A percentile compares a stretch with the other conserved stretches of the same genome.
Evolutionary conservation across 1,284 basidiomycete species (phyloP).

Genomic region (Boletus coffeatus): DNA sequence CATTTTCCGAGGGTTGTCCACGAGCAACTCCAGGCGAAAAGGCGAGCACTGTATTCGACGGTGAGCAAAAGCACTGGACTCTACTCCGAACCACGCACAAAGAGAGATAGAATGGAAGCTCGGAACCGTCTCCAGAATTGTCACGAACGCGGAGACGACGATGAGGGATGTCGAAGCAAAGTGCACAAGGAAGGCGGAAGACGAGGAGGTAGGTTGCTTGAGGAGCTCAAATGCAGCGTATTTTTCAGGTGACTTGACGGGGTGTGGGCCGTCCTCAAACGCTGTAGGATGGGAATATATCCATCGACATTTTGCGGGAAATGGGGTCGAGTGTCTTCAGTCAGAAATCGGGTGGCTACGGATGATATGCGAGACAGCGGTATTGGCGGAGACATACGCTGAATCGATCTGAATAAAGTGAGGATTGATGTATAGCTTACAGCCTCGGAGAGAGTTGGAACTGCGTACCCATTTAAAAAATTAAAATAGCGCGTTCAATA

Average conservation of each 20-base stretch:
- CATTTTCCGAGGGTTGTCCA: slow-evolving; percentile 58
- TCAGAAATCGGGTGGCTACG: slow-evolving; percentile 31
- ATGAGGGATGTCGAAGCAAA: slow-evolving; percentile 60
- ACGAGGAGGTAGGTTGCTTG: slow-evolving; percentile 64
- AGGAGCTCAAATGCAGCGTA: slow-evolving; percentile 54
- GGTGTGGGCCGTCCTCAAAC: slow-evolving; percentile 33
- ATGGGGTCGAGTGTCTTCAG: slow-evolving; percentile 29
- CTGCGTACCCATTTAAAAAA: too few species aligned
- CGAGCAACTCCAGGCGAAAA: slow-evolving; percentile 58
- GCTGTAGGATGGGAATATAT: slow-evolving; percentile 33
- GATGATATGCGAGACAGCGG: slow-evolving; percentile 25
- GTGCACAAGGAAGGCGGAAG: slow-evolving; percentile 61
- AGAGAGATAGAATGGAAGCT: slow-evolving; percentile 68
- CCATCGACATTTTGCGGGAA: slow-evolving; percentile 33
- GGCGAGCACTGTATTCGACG: slow-evolving; percentile 66
- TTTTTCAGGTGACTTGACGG: slow-evolving; percentile 53
- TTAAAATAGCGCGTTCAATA: too few species aligned
- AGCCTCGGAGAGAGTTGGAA: too few species aligned
- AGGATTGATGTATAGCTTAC: neutral
- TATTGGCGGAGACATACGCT: slow-evolving; percentile 27
- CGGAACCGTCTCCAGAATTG: slow-evolving; percentile 81
- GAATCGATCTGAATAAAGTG: neutral
- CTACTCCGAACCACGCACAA: slow-evolving; percentile 78
- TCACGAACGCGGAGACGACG: slow-evolving; percentile 69
- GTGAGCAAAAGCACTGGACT: slow-evolving; percentile 80